Evolutionary conservation across 2,329 filamentous ascomycete genomes (phyloP).

Genomic region (Tolypocladium cylindrosporum): DNA sequence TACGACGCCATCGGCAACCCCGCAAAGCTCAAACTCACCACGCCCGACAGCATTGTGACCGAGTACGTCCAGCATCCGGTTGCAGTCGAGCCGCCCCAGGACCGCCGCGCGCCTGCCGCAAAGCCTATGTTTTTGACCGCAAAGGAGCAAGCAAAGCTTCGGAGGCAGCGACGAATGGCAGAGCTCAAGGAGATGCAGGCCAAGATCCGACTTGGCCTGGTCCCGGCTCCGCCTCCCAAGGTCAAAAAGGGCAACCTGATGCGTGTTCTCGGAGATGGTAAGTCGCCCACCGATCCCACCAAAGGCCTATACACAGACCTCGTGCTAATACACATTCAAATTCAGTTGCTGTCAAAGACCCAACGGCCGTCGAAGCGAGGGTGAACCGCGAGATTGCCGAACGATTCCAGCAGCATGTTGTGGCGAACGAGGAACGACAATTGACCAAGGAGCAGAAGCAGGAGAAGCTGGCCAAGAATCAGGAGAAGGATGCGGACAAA

Average conservation of each 20-base stretch:
- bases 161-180: conserved; percentile 81
- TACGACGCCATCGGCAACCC: conserved; percentile 63
- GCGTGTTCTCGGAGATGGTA: conserved; percentile 77
- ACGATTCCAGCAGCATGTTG: conserved; percentile 67
- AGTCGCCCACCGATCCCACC: conserved; percentile 26
- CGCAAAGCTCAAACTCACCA: conserved; percentile 60
- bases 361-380: conserved; percentile 88
- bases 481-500: conserved; percentile 78
- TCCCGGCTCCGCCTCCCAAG: conserved; percentile 85
- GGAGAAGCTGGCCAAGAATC: conserved; percentile 73
- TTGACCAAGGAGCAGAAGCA: conserved; percentile 79
- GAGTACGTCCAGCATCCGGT: conserved; percentile 89
- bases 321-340: neutral
- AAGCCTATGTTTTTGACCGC: conserved; percentile 90
- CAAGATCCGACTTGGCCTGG: conserved; percentile 84
- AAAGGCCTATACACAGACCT: neutral
- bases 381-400: conserved; percentile 91
- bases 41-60: conserved; percentile 79
- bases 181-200: conserved; percentile 94
- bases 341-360: conserved; percentile 69
- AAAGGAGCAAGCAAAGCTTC: conserved; percentile 84
- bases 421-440: conserved; percentile 73
- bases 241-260: conserved; percentile 97
- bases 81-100: conserved; percentile 81
- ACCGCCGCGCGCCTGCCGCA: conserved; percentile 65